Evolutionary conservation across 352 stramenopile species (phyloP), one percentile per base, ranked within the genome.

Genomic region (Phytophthora syringae): DNA sequence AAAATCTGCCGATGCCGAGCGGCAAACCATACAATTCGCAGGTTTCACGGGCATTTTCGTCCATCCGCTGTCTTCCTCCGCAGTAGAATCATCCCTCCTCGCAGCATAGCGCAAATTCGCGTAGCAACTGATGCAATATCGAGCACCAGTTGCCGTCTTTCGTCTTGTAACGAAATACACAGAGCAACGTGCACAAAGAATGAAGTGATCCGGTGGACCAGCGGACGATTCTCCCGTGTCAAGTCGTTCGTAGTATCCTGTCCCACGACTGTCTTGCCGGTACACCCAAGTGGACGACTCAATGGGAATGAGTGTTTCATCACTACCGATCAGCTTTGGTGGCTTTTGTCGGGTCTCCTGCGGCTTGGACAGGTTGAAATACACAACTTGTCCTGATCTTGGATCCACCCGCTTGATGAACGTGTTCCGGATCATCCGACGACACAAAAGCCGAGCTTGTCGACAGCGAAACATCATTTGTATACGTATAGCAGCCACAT

Each of bases 281-380:
- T 77, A 82, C 4, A 88, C 72, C 84, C 84, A 93, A 7, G 80
- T 82, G 6, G 67, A 73, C 15, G 82, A 93, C 77, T 91, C 84
- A 25, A 84, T 57, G 0, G 79, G 71, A 47, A 93, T 77, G 7
- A 75, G 60, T 16, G 61, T 52, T 39, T 85, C 84, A 39, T 88
- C 82, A 15, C 65, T 79, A 4, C 79, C 80, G 3, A 89, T 81
- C 9, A 93, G 51, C 4, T 54, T 54, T 2, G 82, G 84, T 4
- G 79, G 77, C 18, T 56, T 71, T 0, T 67, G 62, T 9, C 70
- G 73, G 12, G 60, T 76, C 49, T 81, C 65, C n/a, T 80, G 76
- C 5, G 50, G 64, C 18, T 60, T 52, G 15, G 45, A 28, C n/a
- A 83, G 68, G 57, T 91, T 90, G 25, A 90, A 90, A 54, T 88